Evolutionary conservation across 495 filamentous ascomycete species (phyloP).

Genomic region (Annulohypoxylon moriforme): DNA sequence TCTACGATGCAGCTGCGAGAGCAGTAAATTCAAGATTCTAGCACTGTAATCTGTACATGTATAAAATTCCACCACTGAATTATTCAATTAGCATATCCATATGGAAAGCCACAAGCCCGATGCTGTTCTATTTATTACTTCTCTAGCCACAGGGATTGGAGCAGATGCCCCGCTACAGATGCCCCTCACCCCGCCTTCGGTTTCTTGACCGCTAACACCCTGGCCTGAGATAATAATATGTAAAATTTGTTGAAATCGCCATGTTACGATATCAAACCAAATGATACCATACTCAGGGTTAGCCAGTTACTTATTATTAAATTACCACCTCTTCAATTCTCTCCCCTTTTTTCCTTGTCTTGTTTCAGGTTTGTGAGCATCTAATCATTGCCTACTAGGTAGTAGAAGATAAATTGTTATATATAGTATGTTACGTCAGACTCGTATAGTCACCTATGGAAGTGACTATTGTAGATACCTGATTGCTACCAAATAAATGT

Average conservation of each 20-base stretch:
- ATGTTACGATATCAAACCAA: constrained; percentile 26
- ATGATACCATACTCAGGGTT: constrained; percentile 18
- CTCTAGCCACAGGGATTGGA: neutral
- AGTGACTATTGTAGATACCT: neutral
- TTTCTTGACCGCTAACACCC: constrained; percentile 32
- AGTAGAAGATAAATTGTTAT: neutral
- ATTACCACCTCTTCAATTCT: neutral
- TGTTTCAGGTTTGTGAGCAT: neutral
- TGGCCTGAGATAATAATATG: constrained; percentile 13
- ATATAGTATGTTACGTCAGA: neutral
- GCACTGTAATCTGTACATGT: neutral
- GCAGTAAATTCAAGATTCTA: neutral
- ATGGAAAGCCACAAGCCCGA: neutral
- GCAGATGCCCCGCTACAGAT: constrained; percentile 35
- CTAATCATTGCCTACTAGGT: neutral
- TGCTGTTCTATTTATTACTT: neutral
- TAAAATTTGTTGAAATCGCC: constrained; percentile 24
- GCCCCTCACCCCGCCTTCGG: constrained; percentile 39
- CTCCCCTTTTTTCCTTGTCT: neutral
- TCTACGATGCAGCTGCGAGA: too few species aligned
- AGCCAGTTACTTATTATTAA: constrained; percentile 8
- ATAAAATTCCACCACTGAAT: neutral
- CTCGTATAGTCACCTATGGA: neutral
- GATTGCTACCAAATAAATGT: neutral
- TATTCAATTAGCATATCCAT: neutral